These are phyloP conservation scores for Neoboletus brunneissimus DNA, from an alignment of 768 basidiomycete species.

Conservation along the genomic window DNA sequence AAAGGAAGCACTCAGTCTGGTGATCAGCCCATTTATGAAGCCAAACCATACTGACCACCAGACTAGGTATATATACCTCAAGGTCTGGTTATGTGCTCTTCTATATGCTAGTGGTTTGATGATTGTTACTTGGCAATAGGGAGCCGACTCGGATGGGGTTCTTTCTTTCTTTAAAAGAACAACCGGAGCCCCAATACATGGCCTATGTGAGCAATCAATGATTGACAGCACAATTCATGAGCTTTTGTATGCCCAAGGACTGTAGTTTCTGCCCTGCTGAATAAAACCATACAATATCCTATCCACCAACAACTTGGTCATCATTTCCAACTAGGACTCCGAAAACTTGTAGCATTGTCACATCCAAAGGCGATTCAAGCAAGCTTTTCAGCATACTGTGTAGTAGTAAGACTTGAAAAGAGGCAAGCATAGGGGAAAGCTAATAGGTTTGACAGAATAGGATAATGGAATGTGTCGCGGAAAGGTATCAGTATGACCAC, in stretches of 20 bases:
- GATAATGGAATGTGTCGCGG: slow-evolving; percentile 5
- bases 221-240: background rate
- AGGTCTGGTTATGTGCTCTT: too few relatives aligned
- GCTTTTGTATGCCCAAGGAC: too few relatives aligned
- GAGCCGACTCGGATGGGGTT: too few relatives aligned
- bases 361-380: background rate
- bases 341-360: background rate
- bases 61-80: too few relatives aligned
- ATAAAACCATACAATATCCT: too few relatives aligned
- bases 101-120: too few relatives aligned
- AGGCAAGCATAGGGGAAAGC: background rate
- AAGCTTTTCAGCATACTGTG: background rate
- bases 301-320: background rate
- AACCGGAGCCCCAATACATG: too few relatives aligned
- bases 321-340: background rate
- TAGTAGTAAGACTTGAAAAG: background rate
- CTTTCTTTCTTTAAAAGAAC: too few relatives aligned
- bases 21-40: too few relatives aligned
- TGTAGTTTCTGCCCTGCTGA: background rate
- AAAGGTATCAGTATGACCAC: background rate
- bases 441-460: slow-evolving; percentile 10
- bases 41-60: too few relatives aligned
- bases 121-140: too few relatives aligned
- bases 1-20: background rate
- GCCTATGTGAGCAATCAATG: too few relatives aligned